These are phyloP conservation scores for Trametes elegans DNA, from an alignment of 768 basidiomycete species.

Conservation along the genomic window DNA sequence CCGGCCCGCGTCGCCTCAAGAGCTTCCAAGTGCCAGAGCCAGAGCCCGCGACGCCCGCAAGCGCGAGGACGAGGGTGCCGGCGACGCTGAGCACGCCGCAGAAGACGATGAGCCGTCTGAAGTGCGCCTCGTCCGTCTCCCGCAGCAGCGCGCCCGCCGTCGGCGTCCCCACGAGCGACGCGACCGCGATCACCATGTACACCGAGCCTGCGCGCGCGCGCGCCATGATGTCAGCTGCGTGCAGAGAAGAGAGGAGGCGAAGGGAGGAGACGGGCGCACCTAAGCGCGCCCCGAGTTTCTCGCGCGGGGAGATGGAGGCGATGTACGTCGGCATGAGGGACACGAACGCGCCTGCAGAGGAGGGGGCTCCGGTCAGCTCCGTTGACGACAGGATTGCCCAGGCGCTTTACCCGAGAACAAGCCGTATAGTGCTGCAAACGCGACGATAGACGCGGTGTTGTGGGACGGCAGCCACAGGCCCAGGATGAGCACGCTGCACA, in stretches of 20 bases:
- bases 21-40: too few species aligned
- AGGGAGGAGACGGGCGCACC: conserved; percentile 22
- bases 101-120: conserved; percentile 32
- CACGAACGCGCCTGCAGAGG: conserved; percentile 27
- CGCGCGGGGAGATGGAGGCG: conserved; percentile 30
- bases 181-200: conserved; percentile 32
- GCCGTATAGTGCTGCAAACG: conserved; percentile 33
- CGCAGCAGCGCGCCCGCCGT: conserved; percentile 33
- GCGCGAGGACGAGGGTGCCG: conserved; percentile 13
- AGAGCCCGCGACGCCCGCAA: not conserved
- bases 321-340: conserved; percentile 32
- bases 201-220: conserved; percentile 23
- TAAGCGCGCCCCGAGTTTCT: conserved; percentile 32
- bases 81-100: conserved; percentile 28
- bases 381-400: too few species aligned
- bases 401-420: conserved; percentile 29
- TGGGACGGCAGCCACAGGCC: conserved; percentile 31
- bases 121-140: conserved; percentile 23
- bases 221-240: too few species aligned
- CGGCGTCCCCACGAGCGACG: conserved; percentile 32
- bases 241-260: not conserved
- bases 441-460: conserved; percentile 25
- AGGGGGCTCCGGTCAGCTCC: not conserved
- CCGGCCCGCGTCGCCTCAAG: too few species aligned
- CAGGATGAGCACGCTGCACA: conserved; percentile 27